Evolutionary conservation across 495 filamentous ascomycete genomes (phyloP), one percentile per base, ranked within the genome.

Genomic region (Aspergillus panamensis): DNA sequence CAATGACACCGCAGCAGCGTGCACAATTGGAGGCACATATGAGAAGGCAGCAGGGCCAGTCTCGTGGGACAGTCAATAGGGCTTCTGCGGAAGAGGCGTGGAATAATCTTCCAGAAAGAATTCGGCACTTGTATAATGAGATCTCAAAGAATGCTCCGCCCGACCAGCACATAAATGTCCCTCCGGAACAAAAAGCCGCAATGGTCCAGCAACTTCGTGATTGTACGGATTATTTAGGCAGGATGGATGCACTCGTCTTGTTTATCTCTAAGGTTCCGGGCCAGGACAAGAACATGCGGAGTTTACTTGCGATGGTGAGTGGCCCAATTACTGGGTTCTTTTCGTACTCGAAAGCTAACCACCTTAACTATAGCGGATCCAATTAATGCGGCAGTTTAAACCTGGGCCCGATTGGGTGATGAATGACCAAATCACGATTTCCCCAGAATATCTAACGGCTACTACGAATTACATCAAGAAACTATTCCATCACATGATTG

Each of bases 351-450:
- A 5, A 40, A 39, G 14, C 31, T 60, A 44, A 62, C 72, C 74
- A 59, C 74, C 51, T 55, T 3, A 7, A 43, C 37, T 60, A 12
- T 69, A 86, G 84, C 80, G 84, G 20, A 67, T 80, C 14, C 75
- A 81, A 62, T 63, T 90, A 35, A 70, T 76, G 55, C 78, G 78
- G 53, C 87, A 92, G 63, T 84, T 84, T 62, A 75, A 69, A 33
- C 61, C 66, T 16, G 80, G 84, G 37, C 66, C 64, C 12, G 76
- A 84, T 0, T 81, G 77, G 77, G 65, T 67, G 6, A 69, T 80
- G 2, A 82, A 80, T 53, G 81, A 84, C 8, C 65, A 77, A 10
- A 81, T 90, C 40, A 84, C 84, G 1, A 73, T 92, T 2, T 63
- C 67, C n/a, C 73, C 75, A 1, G 64, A 79, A 6, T 83, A 88